Evolutionary conservation across 805 yeast species (phyloP).

Genomic region (Debaryomyces hansenii): DNA sequence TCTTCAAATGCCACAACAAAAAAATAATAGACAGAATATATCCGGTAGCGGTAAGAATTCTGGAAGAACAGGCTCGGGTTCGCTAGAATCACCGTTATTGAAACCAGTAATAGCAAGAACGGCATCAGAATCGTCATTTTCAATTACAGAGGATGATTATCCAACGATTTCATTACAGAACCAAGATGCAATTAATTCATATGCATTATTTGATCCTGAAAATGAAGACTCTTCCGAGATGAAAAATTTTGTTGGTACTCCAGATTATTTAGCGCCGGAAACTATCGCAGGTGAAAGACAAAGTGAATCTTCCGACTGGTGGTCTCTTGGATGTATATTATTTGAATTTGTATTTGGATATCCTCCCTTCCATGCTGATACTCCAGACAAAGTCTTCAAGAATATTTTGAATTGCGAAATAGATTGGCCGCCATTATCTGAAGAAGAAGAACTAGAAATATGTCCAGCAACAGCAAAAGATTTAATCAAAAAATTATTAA

Average conservation of each 20-base stretch:
- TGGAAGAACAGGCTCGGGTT: constrained; percentile 30
- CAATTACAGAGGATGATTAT: constrained; percentile 52
- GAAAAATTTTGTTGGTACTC: constrained; percentile 89
- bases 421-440: constrained; percentile 77
- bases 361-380: constrained; percentile 88
- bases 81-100: constrained; percentile 48
- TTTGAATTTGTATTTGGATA: constrained; percentile 91
- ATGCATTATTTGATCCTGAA: constrained; percentile 76
- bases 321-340: constrained; percentile 95
- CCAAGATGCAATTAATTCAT: constrained; percentile 25
- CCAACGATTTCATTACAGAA: constrained; percentile 28
- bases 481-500: constrained; percentile 62
- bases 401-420: constrained; percentile 74
- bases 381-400: constrained; percentile 79
- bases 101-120: constrained; percentile 49
- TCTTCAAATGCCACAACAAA: constrained; percentile 1
- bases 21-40: constrained; percentile 3
- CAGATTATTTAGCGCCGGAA: constrained; percentile 97
- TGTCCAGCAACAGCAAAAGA: constrained; percentile 73
- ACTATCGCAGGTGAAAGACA: constrained; percentile 84
- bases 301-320: constrained; percentile 91
- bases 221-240: constrained; percentile 42
- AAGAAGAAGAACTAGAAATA: constrained; percentile 50
- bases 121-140: constrained; percentile 58
- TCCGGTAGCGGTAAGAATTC: constrained; percentile 1